These are phyloP conservation scores for Stephania japonica DNA, from an alignment of 164 flowering plant species.

Conservation along the genomic window DNA sequence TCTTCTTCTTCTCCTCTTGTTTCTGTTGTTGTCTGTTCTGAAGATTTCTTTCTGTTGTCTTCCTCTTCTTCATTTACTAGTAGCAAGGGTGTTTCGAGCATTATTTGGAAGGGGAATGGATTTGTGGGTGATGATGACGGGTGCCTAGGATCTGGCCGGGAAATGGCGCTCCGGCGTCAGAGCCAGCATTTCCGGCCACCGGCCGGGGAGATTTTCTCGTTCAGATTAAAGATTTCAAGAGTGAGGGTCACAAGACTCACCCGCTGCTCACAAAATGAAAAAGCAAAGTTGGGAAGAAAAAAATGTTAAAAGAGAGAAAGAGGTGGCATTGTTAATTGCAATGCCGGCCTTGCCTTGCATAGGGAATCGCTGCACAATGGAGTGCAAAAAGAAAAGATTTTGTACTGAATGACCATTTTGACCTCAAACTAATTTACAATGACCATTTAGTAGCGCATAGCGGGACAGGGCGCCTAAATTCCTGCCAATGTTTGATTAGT, in stretches of 20 bases:
- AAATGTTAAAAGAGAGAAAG: not conserved
- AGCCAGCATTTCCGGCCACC: slow-evolving; percentile 24
- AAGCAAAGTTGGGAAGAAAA: slow-evolving; percentile 7
- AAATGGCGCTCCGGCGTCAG: not conserved
- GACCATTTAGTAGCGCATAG: no score
- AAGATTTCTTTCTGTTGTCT: no score
- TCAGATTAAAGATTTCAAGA: no score
- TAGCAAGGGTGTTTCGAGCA: slow-evolving; percentile 26
- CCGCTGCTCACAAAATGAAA: no score
- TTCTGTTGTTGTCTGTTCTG: slow-evolving; percentile 23
- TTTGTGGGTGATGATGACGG: not conserved
- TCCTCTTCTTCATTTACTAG: slow-evolving; percentile 19
- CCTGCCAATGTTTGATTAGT: no score
- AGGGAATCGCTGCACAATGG: slow-evolving; percentile 29
- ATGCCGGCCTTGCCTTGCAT: slow-evolving; percentile 33
- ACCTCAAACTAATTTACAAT: slow-evolving; percentile 8
- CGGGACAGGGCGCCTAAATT: no score
- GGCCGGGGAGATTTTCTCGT: not conserved
- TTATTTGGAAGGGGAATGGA: slow-evolving; percentile 14
- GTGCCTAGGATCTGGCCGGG: not conserved
- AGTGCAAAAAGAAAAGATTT: not conserved
- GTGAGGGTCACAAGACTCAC: no score
- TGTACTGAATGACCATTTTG: slow-evolving; percentile 16
- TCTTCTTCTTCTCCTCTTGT: slow-evolving; percentile 18
- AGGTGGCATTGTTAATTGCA: not conserved